These are phyloP conservation scores for Plantago ovata DNA, from an alignment of 257 asterid species.

Conservation along the genomic window DNA sequence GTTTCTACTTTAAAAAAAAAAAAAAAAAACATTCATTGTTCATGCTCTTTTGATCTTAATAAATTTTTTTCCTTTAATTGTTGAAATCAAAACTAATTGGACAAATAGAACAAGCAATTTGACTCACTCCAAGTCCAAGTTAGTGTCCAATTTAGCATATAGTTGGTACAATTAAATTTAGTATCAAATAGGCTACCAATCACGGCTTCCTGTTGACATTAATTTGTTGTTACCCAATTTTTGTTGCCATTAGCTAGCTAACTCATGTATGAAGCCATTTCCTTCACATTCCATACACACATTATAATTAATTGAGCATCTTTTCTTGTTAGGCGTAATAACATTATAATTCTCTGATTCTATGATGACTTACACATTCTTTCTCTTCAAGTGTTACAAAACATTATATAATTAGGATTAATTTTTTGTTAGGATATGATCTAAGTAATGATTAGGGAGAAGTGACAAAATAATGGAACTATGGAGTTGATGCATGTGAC, in stretches of 20 bases:
- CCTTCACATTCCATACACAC: conserved; percentile 23
- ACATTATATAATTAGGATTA: conserved; percentile 7
- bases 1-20: no score
- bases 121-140: no score
- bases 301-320: conserved; percentile 34
- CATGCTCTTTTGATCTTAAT: no score
- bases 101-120: no score
- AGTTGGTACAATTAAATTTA: conserved; percentile 4
- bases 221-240: conserved; percentile 44
- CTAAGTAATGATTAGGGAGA: conserved; percentile 60
- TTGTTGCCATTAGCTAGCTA: conserved; percentile 69
- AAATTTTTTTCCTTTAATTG: no score
- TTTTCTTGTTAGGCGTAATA: conserved; percentile 46
- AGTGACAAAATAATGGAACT: conserved; percentile 38
- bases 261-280: conserved; percentile 37
- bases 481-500: conserved; percentile 64
- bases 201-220: conserved; percentile 51
- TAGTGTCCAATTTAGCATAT: no score
- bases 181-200: conserved; percentile 29
- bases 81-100: no score
- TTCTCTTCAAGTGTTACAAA: conserved; percentile 18
- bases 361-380: conserved; percentile 26
- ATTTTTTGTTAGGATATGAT: conserved; percentile 49
- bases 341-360: conserved; percentile 32
- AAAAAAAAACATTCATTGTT: no score